Evolutionary conservation across 2,329 filamentous ascomycete genomes (phyloP), one percentile per base, ranked within the genome.

Genomic region (Sclerotinia trifoliorum): DNA sequence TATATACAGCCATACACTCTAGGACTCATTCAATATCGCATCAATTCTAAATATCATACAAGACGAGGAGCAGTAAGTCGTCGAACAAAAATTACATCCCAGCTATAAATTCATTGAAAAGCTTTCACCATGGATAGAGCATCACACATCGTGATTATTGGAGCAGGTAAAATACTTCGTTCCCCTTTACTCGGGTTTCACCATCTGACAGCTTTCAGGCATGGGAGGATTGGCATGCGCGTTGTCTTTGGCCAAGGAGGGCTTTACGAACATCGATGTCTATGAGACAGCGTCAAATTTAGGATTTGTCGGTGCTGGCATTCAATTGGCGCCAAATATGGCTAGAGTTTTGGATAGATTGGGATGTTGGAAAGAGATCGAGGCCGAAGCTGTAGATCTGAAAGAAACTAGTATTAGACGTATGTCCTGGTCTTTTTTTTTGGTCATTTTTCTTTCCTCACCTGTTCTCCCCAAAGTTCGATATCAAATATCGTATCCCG

Each of bases 291-390:
- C 91, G 0, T 86, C 88, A 5, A 85, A 87, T 72, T 83, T 94
- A 5, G 91, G 91, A 6, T 94, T 94, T 74, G 91, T 94, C 0
- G 92, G 92, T 32, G 92, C 92, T 1, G 92, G 92, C 6, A 94
- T 95, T 72, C 92, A 96, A 77, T 83, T 94, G 68, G 90, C 92
- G 0, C 92, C 92, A 0, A 96, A 95, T 73, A 90, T 94, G 84
- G 88, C 89, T 4, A 85, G 90, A 2, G 90, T 95, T 11, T 83
- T 95, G 17, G 88, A 92, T 75, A 81, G 84, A 19, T 80, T 94
- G 51, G 91, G 89, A 13, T 90, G 90, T 69, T 94, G 91, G 91
- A 80, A 84, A 24, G 82, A 84, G 21, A 92, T 95, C 70, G 86
- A 86, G 71, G 84, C 82, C 49, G 90, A 93, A 77, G 90, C 90